These are phyloP conservation scores for Gloeophyllum trabeum DNA, from an alignment of 768 basidiomycete species.

Conservation along the genomic window DNA sequence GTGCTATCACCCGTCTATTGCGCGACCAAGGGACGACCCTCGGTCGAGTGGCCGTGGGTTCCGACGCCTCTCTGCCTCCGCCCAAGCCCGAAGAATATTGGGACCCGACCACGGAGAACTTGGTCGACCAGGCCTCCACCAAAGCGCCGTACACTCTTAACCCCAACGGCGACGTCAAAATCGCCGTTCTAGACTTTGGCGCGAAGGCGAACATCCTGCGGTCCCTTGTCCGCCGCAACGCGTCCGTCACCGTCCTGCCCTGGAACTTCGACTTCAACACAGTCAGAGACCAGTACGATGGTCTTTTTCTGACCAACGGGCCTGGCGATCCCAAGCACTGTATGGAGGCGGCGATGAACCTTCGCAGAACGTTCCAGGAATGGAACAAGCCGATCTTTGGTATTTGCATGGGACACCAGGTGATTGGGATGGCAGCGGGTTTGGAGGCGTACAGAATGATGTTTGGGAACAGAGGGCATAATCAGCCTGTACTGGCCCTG, in stretches of 20 bases:
- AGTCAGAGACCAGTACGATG: slow-evolving; percentile 84
- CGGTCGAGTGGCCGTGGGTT: slow-evolving; percentile 78
- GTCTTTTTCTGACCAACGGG: slow-evolving; percentile 93
- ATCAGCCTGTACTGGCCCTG: slow-evolving; percentile 94
- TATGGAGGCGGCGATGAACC: slow-evolving; percentile 70
- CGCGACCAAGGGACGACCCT: slow-evolving; percentile 97
- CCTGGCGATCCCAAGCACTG: slow-evolving; percentile 91
- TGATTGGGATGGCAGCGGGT: slow-evolving; percentile 96
- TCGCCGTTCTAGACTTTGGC: slow-evolving; percentile 95
- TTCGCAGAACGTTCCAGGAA: slow-evolving; percentile 73
- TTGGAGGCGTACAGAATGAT: slow-evolving; percentile 97
- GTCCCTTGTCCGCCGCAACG: slow-evolving; percentile 82
- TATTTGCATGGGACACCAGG: slow-evolving; percentile 98
- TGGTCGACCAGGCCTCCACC: slow-evolving; percentile 90
- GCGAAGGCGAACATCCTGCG: slow-evolving; percentile 96
- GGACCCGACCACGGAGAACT: slow-evolving; percentile 88
- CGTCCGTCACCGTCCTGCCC: slow-evolving; percentile 88
- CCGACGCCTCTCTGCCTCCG: slow-evolving; percentile 45
- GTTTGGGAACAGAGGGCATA: slow-evolving; percentile 99
- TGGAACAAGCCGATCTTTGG: slow-evolving; percentile 96
- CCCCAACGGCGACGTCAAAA: slow-evolving; percentile 75
- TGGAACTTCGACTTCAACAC: slow-evolving; percentile 98
- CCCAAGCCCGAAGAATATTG: slow-evolving; percentile 72
- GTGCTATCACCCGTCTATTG: slow-evolving; percentile 86
- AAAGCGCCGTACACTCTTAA: slow-evolving; percentile 78